These are phyloP conservation scores for Hibiscus trionum DNA, from an alignment of 345 rosid genomes.

Conservation along the genomic window DNA sequence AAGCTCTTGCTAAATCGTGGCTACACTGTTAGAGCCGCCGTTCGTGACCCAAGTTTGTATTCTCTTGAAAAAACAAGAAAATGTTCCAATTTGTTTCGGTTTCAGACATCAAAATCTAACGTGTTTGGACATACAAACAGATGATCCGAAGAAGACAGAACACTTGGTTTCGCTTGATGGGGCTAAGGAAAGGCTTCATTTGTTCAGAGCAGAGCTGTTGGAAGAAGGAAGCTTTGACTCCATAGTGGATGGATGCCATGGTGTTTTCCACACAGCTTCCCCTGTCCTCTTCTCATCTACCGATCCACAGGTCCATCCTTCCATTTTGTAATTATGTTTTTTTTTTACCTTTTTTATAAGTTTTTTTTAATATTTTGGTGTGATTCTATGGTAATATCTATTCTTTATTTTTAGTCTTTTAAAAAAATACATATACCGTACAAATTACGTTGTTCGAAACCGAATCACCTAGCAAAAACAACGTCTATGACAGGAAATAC, in stretches of 20 bases:
- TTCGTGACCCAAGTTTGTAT: slow-evolving; percentile 37
- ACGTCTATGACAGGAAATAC: too few relatives aligned
- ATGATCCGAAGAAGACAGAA: background rate
- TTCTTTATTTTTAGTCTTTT: too few relatives aligned
- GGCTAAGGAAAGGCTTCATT: slow-evolving; percentile 1
- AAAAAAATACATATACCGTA: too few relatives aligned
- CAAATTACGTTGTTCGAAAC: too few relatives aligned
- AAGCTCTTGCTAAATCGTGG: slow-evolving; percentile 36
- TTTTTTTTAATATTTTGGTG: too few relatives aligned
- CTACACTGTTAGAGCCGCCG: slow-evolving; percentile 41
- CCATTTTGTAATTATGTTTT: too few relatives aligned
- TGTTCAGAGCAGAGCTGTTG: background rate
- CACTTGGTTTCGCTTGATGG: background rate
- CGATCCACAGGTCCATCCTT: background rate
- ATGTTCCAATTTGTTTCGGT: background rate
- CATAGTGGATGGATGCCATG: background rate
- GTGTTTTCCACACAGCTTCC: background rate
- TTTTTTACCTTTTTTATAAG: too few relatives aligned
- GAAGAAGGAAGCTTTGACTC: background rate
- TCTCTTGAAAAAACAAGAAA: too few relatives aligned
- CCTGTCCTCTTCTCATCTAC: background rate
- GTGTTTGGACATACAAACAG: background rate
- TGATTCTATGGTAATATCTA: too few relatives aligned
- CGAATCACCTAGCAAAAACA: too few relatives aligned
- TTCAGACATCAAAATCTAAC: background rate